Base-by-base conservation (phyloP, 1,284 basidiomycete species). In the Abortiporus biennis region DNA sequence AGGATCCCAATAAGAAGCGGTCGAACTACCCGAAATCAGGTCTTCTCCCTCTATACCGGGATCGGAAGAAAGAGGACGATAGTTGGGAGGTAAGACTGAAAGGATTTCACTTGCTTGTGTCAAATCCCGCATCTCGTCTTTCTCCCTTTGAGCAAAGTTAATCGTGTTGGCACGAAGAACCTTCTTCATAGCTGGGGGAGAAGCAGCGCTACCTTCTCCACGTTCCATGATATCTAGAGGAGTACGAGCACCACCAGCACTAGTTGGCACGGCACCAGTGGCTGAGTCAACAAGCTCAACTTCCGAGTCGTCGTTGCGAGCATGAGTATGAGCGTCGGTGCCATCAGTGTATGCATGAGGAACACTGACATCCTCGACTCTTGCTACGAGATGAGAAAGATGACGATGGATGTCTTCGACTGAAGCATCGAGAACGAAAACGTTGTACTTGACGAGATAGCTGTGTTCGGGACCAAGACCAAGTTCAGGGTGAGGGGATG, bases 71-170 rank as follows among this genome's bases (percentile, higher is more conserved):
- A 11, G 9, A 8, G 9, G 33, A 6, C 16, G 37, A 17, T 39
- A 22, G 17, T 30, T 25, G 9, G 27, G 13, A 38, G 4, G 60
- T 63, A 43, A 65, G 2, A 75, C 54, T 15, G 68, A 69, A 42
- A 82, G 62, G 38, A 95, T 92, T 66, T 92, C 87, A 22, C 79
- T 82, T 2, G 91, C 90, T 38, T 79, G 76, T 0, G 93, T 96
- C 45, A 95, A 69, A 54, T 87, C 82, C 20, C 85, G 72, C 87
- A 94, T 94, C 66, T 95, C 92, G 47, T 91, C 85, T 59, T 81
- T 80, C 66, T 96, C 92, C 25, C 85, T 69, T 52, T 77, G 72
- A 15, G 81, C 78, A 61, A 89, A 86, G 56, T 85, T 77, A 51
- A 86, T 75, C 13, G 78, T 84, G 59, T 81, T 82, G 36, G 72